Conservation (phyloP, 2,329 filamentous ascomycete species). For the Colletotrichum zoysiae region DNA sequence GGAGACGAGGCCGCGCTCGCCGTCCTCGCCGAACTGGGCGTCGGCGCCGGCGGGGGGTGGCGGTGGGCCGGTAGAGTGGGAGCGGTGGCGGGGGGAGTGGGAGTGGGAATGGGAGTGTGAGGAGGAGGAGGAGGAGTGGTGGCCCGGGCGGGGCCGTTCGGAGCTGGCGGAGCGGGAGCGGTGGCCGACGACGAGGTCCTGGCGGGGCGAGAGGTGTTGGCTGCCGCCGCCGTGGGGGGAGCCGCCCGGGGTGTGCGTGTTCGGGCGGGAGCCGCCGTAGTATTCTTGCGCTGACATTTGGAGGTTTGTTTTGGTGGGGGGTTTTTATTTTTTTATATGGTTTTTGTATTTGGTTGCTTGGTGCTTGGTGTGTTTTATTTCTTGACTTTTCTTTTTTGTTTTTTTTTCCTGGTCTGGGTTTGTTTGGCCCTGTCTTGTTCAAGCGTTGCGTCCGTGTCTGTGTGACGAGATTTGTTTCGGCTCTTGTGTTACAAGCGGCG, state of each 20-base stretch:
- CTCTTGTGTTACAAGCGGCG: not conserved
- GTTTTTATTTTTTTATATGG: too few species aligned
- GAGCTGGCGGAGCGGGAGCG: constrained; percentile 29
- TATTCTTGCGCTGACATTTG: constrained; percentile 46
- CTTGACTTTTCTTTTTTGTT: too few species aligned
- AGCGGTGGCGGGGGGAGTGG: constrained; percentile 24
- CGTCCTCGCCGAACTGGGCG: constrained; percentile 49
- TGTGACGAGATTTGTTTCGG: not conserved
- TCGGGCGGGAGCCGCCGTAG: constrained; percentile 42
- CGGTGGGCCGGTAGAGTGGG: constrained; percentile 21
- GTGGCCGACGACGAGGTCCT: constrained; percentile 26
- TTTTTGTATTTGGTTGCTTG: too few species aligned
- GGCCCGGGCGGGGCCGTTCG: constrained; percentile 27
- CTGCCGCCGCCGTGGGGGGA: constrained; percentile 3
- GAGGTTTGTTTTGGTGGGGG: constrained; percentile 6
- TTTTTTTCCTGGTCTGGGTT: too few species aligned
- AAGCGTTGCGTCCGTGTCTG: not conserved
- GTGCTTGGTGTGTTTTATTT: too few species aligned
- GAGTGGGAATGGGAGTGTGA: constrained; percentile 8
- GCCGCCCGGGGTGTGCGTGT: constrained; percentile 33
- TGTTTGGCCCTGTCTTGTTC: not conserved
- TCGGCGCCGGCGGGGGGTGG: constrained; percentile 28
- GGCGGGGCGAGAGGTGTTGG: constrained; percentile 18
- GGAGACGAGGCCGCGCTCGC: constrained; percentile 67
- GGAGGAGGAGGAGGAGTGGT: constrained; percentile 22